Conservation (phyloP, 2,329 filamentous ascomycete species). For the Aspergillus latus region DNA sequence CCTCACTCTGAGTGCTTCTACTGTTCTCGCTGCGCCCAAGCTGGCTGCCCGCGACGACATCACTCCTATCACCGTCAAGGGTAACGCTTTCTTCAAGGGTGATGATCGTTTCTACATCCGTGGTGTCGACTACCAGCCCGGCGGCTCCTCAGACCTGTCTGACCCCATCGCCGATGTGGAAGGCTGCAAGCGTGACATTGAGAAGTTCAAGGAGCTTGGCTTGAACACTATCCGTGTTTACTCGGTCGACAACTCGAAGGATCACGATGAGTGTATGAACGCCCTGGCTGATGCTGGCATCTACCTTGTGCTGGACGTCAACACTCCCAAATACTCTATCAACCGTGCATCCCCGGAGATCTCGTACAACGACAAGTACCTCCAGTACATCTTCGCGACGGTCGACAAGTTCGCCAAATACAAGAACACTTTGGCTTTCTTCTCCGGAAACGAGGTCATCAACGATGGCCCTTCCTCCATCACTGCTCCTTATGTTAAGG, state of each 20-base stretch:
- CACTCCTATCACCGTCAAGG: conserved; percentile 61
- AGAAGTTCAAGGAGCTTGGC: conserved; percentile 78
- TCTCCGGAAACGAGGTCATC: conserved; percentile 79
- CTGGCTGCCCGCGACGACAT: conserved; percentile 46
- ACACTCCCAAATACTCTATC: conserved; percentile 85
- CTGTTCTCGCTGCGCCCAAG: conserved; percentile 46
- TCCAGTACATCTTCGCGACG: conserved; percentile 83
- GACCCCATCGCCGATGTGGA: conserved; percentile 74
- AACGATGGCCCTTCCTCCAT: conserved; percentile 66
- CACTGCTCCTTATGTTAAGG: conserved; percentile 73
- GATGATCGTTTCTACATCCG: conserved; percentile 56
- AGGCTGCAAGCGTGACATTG: conserved; percentile 75
- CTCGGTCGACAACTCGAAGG: conserved; percentile 79
- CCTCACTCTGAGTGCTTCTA: conserved; percentile 48
- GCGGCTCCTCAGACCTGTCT: conserved; percentile 60
- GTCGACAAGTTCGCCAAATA: conserved; percentile 82
- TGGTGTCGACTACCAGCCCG: conserved; percentile 64
- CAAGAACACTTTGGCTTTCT: conserved; percentile 82
- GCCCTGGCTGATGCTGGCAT: conserved; percentile 78
- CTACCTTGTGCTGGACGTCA: conserved; percentile 89
- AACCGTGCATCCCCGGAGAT: conserved; percentile 70
- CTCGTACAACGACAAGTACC: conserved; percentile 85
- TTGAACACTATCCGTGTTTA: conserved; percentile 93
- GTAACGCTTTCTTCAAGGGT: conserved; percentile 67
- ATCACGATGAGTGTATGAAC: conserved; percentile 85